Conservation (phyloP, 2,329 filamentous ascomycete species). For the Microthyrium microscopicum region DNA sequence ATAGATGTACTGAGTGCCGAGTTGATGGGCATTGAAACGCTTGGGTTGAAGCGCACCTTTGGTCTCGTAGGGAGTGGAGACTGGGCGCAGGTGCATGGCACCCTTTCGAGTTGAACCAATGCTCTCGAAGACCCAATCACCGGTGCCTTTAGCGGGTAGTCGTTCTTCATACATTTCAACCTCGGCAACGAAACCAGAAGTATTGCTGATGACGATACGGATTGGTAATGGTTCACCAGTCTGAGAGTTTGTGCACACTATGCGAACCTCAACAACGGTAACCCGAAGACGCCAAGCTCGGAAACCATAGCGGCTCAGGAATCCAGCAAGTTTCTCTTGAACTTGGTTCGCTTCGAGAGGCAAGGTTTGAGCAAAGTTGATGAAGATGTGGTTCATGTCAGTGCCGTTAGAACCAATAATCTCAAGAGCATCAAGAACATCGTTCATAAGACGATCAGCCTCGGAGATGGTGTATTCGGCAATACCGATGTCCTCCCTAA, state of each 20-base stretch:
- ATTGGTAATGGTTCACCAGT: constrained; percentile 80
- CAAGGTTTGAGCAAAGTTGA: constrained; percentile 98
- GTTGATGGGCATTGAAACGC: constrained; percentile 96
- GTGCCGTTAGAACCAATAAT: constrained; percentile 99
- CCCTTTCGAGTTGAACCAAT: constrained; percentile 92
- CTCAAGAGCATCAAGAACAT: constrained; percentile 93
- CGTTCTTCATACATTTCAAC: constrained; percentile 96
- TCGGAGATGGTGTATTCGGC: constrained; percentile 96
- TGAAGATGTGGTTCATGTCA: constrained; percentile 98
- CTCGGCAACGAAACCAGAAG: constrained; percentile 92
- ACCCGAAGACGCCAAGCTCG: constrained; percentile 94
- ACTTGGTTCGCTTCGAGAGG: constrained; percentile 78
- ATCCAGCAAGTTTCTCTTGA: constrained; percentile 81
- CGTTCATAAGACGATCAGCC: constrained; percentile 89
- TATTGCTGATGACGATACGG: constrained; percentile 94
- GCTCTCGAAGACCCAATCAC: constrained; percentile 94
- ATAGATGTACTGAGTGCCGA: constrained; percentile 98
- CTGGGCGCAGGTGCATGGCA: constrained; percentile 81
- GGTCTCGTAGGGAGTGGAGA: constrained; percentile 84
- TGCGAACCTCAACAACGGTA: constrained; percentile 92
- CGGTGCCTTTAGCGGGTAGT: constrained; percentile 77
- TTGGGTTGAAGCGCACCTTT: constrained; percentile 99
- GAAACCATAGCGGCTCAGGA: constrained; percentile 89
- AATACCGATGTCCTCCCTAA: constrained; percentile 95
- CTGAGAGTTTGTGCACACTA: constrained; percentile 81